phyloP scores from a whole-genome alignment of 1,139 yeast species.

The Pichia sp. region DNA sequence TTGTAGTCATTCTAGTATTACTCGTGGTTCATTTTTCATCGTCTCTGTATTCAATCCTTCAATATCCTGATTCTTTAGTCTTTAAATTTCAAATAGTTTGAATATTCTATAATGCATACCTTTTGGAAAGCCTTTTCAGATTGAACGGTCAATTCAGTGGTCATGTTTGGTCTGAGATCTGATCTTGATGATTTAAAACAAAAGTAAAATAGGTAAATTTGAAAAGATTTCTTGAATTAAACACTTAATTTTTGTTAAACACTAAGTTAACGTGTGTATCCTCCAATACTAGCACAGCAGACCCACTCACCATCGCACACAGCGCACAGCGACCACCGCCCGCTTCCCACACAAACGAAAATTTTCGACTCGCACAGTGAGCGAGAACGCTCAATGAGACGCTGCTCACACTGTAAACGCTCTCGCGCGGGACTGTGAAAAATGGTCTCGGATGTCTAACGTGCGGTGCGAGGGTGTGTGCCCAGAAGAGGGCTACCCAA shows the following conservation, averaged over 20 bases:
- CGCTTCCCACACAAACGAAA: not conserved
- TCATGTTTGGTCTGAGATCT: conserved; percentile 57
- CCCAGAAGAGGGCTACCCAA: not conserved
- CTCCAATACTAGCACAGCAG: too few species aligned
- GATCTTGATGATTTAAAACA: conserved; percentile 6
- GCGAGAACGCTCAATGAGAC: not conserved
- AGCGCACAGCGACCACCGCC: not conserved
- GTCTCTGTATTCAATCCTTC: not conserved
- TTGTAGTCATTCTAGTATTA: not conserved
- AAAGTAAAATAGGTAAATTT: not conserved
- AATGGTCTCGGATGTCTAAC: too few species aligned
- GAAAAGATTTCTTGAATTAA: too few species aligned
- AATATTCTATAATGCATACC: conserved; percentile 55
- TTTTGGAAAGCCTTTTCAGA: conserved; percentile 99
- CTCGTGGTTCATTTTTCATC: not conserved
- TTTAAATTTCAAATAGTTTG: too few species aligned
- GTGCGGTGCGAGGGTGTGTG: conserved; percentile 1
- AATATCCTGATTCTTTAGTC: not conserved
- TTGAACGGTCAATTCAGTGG: conserved; percentile 99
- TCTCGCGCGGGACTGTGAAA: conserved; percentile 3
- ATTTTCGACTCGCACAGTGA: conserved; percentile 1
- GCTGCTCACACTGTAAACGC: too few species aligned
- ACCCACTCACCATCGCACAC: not conserved
- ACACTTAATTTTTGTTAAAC: too few species aligned
- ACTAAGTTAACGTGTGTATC: too few species aligned